phyloP scores from a whole-genome alignment of 2,329 filamentous ascomycete genomes.

The Calonectria ilicicola region DNA sequence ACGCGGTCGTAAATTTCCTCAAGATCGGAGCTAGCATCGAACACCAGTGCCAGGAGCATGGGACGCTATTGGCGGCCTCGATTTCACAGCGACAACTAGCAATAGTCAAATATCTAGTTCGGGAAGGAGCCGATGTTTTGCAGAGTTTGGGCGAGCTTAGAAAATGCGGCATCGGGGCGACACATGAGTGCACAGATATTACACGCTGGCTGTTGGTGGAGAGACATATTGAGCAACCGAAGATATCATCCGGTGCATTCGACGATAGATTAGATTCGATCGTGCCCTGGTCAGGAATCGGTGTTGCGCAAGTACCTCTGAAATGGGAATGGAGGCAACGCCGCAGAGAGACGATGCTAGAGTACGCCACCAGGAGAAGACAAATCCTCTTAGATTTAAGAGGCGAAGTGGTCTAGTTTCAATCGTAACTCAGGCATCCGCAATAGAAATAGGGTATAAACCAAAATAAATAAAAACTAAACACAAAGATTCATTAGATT shows the following conservation, averaged over 20 bases:
- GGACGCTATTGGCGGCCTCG: background rate
- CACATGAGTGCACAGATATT: background rate
- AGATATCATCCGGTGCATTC: background rate
- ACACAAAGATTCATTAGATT: too few relatives aligned
- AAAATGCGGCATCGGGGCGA: background rate
- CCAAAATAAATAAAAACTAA: too few relatives aligned
- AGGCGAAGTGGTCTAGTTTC: background rate
- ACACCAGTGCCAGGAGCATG: constrained; percentile 3
- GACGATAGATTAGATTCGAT: background rate
- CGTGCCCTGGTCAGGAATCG: background rate
- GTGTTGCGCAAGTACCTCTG: background rate
- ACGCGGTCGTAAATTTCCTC: background rate
- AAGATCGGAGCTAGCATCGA: background rate
- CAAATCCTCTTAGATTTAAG: background rate
- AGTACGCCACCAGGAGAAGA: background rate
- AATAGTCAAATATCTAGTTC: background rate
- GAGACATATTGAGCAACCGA: background rate
- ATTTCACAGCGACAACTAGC: background rate
- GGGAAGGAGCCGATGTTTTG: background rate
- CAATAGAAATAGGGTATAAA: too few relatives aligned
- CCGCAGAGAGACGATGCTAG: background rate
- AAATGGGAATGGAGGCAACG: background rate
- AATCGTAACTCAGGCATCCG: too few relatives aligned
- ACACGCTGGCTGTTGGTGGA: background rate
- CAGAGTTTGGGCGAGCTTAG: background rate